Evolutionary conservation across 441 rosid species (phyloP).

Genomic region (Euphorbia celastroides): DNA sequence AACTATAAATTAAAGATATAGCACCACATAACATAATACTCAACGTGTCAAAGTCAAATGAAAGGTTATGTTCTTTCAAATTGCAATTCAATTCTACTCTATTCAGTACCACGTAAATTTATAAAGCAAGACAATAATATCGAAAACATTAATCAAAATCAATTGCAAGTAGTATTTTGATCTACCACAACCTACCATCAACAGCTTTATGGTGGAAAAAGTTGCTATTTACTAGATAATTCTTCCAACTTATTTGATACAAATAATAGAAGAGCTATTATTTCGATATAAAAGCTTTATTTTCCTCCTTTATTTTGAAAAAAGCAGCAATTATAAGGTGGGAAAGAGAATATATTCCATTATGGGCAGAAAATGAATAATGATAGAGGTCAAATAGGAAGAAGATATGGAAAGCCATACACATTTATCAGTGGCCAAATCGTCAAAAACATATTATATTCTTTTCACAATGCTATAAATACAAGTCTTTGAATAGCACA

Average conservation of each 20-base stretch:
- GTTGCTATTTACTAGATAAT: neutral
- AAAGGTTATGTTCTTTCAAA: too few species aligned
- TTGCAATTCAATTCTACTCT: too few species aligned
- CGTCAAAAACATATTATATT: neutral
- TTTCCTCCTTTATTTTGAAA: neutral
- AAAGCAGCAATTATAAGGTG: neutral
- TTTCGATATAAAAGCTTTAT: neutral
- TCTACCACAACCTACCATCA: too few species aligned
- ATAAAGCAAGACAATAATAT: too few species aligned
- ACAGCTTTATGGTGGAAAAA: too few species aligned
- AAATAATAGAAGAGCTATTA: neutral
- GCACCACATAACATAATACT: too few species aligned
- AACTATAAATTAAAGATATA: too few species aligned
- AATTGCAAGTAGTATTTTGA: too few species aligned
- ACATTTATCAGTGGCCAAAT: neutral
- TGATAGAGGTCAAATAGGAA: neutral
- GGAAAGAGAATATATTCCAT: conserved; percentile 8
- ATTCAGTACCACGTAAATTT: too few species aligned
- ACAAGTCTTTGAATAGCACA: neutral
- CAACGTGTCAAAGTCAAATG: too few species aligned
- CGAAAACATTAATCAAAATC: too few species aligned
- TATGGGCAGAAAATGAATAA: conserved; percentile 5
- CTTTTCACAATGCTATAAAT: conserved; percentile 7
- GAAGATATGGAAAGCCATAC: conserved; percentile 7
- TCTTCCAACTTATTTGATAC: neutral